These are phyloP conservation scores for Capillidium heterosporum DNA, from an alignment of 371 early-diverging fungal species.

Conservation along the genomic window DNA sequence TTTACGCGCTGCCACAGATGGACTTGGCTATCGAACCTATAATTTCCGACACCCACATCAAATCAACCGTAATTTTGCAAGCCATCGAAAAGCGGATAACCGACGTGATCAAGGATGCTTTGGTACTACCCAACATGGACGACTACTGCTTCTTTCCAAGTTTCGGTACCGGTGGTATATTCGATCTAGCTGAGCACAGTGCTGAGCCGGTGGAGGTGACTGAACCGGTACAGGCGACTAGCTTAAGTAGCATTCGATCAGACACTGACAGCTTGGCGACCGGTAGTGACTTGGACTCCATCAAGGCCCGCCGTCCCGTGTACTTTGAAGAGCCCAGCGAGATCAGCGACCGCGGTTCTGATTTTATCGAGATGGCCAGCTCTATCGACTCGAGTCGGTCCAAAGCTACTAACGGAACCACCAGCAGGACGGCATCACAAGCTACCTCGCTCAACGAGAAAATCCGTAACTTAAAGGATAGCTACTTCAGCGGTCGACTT, in stretches of 20 bases:
- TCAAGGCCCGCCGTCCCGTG: too few species aligned
- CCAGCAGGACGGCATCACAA: background rate
- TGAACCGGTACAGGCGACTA: too few species aligned
- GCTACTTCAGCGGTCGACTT: background rate
- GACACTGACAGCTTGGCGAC: too few species aligned
- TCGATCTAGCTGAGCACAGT: background rate
- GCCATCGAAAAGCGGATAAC: conserved; percentile 70
- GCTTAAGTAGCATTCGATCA: too few species aligned
- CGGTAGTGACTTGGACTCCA: background rate
- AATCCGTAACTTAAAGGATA: background rate
- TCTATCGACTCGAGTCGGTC: background rate
- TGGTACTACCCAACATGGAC: conserved; percentile 84
- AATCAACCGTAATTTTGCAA: conserved; percentile 54
- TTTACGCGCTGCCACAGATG: conserved; percentile 62
- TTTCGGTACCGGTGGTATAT: conserved; percentile 35
- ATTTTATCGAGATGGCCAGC: too few species aligned
- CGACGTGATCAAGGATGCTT: conserved; percentile 56
- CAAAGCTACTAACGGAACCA: background rate
- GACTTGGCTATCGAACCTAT: conserved; percentile 69
- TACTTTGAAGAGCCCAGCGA: too few species aligned
- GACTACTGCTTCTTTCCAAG: conserved; percentile 67
- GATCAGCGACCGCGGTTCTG: too few species aligned
- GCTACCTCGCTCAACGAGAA: background rate
- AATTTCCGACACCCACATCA: conserved; percentile 66
- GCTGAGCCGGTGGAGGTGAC: background rate